These are phyloP conservation scores for Cubamyces lactineus DNA, from an alignment of 768 basidiomycete species.

Conservation along the genomic window DNA sequence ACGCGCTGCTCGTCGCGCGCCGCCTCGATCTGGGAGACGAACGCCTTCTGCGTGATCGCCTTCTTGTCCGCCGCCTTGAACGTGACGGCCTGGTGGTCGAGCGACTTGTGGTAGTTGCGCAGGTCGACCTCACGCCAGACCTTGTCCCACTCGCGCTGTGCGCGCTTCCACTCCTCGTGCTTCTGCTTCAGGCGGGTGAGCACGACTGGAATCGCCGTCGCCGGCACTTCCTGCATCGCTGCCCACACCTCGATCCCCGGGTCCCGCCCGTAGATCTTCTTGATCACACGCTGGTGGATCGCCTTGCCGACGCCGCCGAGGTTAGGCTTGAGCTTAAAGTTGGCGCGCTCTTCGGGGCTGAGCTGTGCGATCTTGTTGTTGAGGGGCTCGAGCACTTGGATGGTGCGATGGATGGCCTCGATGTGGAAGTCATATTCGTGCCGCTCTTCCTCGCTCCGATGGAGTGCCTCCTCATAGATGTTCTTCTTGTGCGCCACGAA, in stretches of 20 bases:
- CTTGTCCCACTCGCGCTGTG: conserved; percentile 97
- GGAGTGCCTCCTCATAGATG: conserved; percentile 93
- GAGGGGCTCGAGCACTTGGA: conserved; percentile 88
- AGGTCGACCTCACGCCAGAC: conserved; percentile 98
- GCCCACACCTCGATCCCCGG: conserved; percentile 79
- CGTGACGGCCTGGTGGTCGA: conserved; percentile 90
- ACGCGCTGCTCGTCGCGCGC: conserved; percentile 80
- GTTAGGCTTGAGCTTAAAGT: conserved; percentile 88
- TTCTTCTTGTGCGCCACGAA: conserved; percentile 94
- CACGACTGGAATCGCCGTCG: conserved; percentile 87
- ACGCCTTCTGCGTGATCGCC: conserved; percentile 69
- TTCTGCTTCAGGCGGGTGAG: conserved; percentile 90
- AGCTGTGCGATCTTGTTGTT: conserved; percentile 84
- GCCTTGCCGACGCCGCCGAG: conserved; percentile 82
- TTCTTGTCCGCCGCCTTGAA: conserved; percentile 95
- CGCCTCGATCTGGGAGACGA: conserved; percentile 84
- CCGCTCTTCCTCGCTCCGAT: conserved; percentile 95
- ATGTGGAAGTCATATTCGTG: conserved; percentile 99
- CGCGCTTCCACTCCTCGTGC: conserved; percentile 98
- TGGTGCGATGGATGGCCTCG: conserved; percentile 91
- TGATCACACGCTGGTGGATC: conserved; percentile 91
- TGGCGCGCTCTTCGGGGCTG: conserved; percentile 72
- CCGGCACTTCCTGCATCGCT: conserved; percentile 92
- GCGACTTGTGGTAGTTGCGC: conserved; percentile 88
- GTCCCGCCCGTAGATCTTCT: conserved; percentile 95